phyloP scores from a whole-genome alignment of 805 yeast species.

The Saccharomycopsis sp. region DNA sequence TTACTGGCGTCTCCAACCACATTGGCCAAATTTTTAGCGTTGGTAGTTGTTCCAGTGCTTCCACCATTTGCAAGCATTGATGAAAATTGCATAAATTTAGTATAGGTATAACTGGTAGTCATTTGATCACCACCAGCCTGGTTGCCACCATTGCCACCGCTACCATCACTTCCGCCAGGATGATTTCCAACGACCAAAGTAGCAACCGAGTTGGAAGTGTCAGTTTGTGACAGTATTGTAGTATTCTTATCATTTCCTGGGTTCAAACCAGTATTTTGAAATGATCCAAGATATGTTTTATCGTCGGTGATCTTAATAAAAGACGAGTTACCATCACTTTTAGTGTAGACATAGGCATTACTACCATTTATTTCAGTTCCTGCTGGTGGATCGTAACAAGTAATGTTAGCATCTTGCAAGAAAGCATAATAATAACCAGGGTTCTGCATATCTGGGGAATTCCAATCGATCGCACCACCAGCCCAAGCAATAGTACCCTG shows the following conservation, averaged over 20 bases:
- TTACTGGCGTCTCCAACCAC: neutral
- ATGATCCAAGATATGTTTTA: constrained; percentile 49
- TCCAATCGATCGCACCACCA: constrained; percentile 84
- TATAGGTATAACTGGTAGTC: constrained; percentile 10
- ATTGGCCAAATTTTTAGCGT: neutral
- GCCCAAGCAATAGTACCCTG: constrained; percentile 75
- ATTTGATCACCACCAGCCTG: neutral
- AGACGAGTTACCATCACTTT: constrained; percentile 39
- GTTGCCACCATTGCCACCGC: neutral
- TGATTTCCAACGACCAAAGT: constrained; percentile 7
- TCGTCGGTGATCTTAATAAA: constrained; percentile 57
- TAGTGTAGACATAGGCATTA: constrained; percentile 48
- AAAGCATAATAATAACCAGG: constrained; percentile 79
- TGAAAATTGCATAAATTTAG: constrained; percentile 18
- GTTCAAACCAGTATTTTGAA: constrained; percentile 62
- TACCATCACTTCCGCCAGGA: constrained; percentile 7
- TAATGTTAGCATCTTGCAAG: constrained; percentile 51
- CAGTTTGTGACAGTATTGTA: neutral
- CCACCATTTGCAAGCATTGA: neutral
- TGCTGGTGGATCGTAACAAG: constrained; percentile 69
- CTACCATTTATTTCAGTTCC: constrained; percentile 40
- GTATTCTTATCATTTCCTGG: constrained; percentile 30
- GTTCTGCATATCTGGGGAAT: constrained; percentile 59
- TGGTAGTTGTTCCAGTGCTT: neutral
- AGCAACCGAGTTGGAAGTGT: constrained; percentile 2